Percentiles rank a stretch among this genome's conserved stretches.
Evolutionary conservation across 2,329 filamentous ascomycete species (phyloP).

Genomic region (Ophiostoma triangulosporum): DNA sequence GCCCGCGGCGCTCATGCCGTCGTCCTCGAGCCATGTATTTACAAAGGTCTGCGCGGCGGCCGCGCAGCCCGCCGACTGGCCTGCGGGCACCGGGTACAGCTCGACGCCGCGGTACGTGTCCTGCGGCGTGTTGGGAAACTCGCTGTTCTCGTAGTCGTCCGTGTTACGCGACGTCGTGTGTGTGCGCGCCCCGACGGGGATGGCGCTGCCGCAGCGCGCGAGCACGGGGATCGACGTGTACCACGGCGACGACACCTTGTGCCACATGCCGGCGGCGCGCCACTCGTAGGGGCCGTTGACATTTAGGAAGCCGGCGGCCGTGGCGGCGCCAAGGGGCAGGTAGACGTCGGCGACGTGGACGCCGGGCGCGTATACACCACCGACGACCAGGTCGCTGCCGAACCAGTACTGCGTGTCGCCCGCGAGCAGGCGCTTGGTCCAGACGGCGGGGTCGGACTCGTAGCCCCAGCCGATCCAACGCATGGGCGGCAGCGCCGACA

Average conservation of each 20-base stretch:
- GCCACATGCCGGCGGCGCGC: conserved; percentile 24
- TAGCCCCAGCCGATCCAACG: conserved; percentile 64
- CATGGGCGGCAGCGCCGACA: conserved; percentile 48
- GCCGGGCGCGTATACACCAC: conserved; percentile 52
- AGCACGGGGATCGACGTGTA: conserved; percentile 21
- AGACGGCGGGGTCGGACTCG: conserved; percentile 52
- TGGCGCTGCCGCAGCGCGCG: conserved; percentile 19
- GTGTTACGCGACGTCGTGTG: conserved; percentile 11
- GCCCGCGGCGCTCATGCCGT: conserved; percentile 18
- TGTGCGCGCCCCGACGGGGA: conserved; percentile 21
- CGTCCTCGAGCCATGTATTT: conserved; percentile 21
- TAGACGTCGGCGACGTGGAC: conserved; percentile 43
- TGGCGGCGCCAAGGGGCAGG: conserved; percentile 32
- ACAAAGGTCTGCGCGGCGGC: conserved; percentile 11
- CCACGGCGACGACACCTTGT: conserved; percentile 20
- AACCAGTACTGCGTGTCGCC: conserved; percentile 65
- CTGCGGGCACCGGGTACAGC: conserved; percentile 20
- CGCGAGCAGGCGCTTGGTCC: conserved; percentile 41
- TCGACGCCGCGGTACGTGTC: conserved; percentile 24
- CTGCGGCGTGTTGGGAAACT: conserved; percentile 18
- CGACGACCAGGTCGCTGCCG: conserved; percentile 50
- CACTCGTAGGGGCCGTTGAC: conserved; percentile 40
- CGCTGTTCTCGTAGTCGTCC: conserved; percentile 16
- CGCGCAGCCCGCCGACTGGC: background rate
- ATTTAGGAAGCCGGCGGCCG: conserved; percentile 43